Percentiles rank a stretch among this genome's conserved stretches.
phyloP scores from a whole-genome alignment of 225 moss, liverwort and hornwort genomes.

The Bryoerythrophyllum caledonicum region DNA sequence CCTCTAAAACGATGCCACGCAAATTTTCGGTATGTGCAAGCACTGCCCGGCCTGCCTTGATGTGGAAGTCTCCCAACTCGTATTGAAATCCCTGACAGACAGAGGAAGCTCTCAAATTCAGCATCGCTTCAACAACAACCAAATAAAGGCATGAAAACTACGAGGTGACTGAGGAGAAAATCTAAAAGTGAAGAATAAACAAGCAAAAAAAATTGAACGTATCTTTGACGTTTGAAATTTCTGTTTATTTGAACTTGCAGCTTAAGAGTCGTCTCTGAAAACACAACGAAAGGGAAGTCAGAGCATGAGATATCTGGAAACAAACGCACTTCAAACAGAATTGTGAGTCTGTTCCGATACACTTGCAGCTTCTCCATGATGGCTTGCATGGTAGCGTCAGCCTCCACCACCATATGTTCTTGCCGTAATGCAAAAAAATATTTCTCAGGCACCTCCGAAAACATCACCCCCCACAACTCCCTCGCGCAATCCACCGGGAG shows the following conservation, averaged over 20 bases:
- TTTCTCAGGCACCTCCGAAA: slow-evolving; percentile 75
- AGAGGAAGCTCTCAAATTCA: slow-evolving; percentile 22
- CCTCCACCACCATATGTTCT: slow-evolving; percentile 96
- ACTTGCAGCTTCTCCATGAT: slow-evolving; percentile 93
- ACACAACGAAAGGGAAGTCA: no score
- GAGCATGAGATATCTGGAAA: no score
- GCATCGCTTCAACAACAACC: no score
- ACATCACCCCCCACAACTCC: slow-evolving; percentile 77
- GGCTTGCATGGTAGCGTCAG: slow-evolving; percentile 82
- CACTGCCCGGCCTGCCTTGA: slow-evolving; percentile 89
- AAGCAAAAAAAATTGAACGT: no score
- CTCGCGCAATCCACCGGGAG: slow-evolving; percentile 68
- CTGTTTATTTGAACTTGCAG: no score
- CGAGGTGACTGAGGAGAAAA: no score
- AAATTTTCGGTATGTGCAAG: slow-evolving; percentile 76
- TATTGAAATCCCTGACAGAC: slow-evolving; percentile 95
- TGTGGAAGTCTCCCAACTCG: slow-evolving; percentile 83
- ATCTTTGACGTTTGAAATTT: no score
- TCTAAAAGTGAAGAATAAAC: no score
- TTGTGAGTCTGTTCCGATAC: slow-evolving; percentile 82
- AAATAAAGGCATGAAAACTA: no score
- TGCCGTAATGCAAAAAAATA: slow-evolving; percentile 74
- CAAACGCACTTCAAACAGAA: slow-evolving; percentile 71
- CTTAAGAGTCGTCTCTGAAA: no score
- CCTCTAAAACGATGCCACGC: slow-evolving; percentile 93